These are phyloP conservation scores for Mortierella antarctica DNA, from an alignment of 192 early-diverging fungal species.

Conservation along the genomic window DNA sequence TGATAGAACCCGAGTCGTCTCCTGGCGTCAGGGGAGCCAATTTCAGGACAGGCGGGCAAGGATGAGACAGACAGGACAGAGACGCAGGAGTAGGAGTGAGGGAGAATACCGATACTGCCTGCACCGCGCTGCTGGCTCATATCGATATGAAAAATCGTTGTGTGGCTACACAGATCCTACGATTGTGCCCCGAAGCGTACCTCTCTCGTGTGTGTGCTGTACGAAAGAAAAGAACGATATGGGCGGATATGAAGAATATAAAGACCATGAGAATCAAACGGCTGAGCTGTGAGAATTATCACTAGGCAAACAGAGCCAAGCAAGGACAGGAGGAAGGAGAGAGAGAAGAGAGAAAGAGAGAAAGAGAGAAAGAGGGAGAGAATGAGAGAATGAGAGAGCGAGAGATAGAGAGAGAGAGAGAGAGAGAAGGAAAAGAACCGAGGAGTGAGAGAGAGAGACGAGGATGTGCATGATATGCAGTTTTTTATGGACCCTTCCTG, in stretches of 20 bases:
- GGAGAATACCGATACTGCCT: neutral
- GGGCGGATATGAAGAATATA: neutral
- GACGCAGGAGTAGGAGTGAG: neutral
- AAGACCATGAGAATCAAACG: neutral
- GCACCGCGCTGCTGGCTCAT: too few species aligned
- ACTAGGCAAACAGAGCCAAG: too few species aligned
- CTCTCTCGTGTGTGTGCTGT: neutral
- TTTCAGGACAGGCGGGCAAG: neutral
- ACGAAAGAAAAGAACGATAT: neutral
- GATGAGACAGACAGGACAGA: neutral
- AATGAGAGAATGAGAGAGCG: neutral
- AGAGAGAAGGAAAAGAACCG: conserved; percentile 2
- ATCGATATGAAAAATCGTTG: too few species aligned
- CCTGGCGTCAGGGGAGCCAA: too few species aligned
- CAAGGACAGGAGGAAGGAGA: neutral
- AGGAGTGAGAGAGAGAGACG: conserved; percentile 3
- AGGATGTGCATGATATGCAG: neutral
- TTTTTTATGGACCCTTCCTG: neutral
- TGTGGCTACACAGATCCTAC: too few species aligned
- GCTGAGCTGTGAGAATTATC: neutral
- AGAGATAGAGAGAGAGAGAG: neutral
- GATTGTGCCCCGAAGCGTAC: too few species aligned
- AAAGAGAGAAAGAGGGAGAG: conserved; percentile 6
- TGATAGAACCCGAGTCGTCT: neutral
- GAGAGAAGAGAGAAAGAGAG: conserved; percentile 4